Base-by-base conservation (phyloP, 1,139 yeast genomes). In the Taphrina sp. region DNA sequence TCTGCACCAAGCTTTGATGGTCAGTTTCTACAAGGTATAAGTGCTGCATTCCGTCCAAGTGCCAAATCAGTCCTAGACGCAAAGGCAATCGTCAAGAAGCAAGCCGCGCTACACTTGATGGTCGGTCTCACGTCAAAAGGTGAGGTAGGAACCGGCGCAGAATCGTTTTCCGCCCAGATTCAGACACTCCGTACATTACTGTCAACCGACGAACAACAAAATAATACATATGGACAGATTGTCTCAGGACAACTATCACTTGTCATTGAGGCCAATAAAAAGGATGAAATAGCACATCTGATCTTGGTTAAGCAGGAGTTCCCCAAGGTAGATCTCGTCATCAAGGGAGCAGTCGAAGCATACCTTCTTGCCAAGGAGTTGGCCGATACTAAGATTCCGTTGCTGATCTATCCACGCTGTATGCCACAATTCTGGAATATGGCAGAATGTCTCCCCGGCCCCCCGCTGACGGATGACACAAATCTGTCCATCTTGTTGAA, bases 381-480 rank as follows among this genome's bases (percentile, higher is more conserved):
- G 14, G 52, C 42, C 26, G 34, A 34, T 8, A 42, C 52, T 10
- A 42, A 17, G 3, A 36, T 45, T 17, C 42, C 52, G 23, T 41
- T 45, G n/a, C 23, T 45, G 8, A 35, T 42, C 17, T 20, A 23
- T 5, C 42, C 42, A 8, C 31, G 52, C 7, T 45, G 52, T 22
- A 24, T 35, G 52, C 52, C 52, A 5, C 5, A 24, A 3, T 22
- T 42, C 24, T 45, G 52, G 52, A n/a, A 35, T 12, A 45, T 26
- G 2, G 42, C 42, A 12, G 19, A 22, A 3, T 45, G 52, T 24
- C 22, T 45, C 19, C 42, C 52, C 4, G 52, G 52, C 2, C 52
- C 52, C 7, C 52, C 52, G 19, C 34, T 45, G 52, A 24, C 52
- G 10, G 35, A 23, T 10, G 52, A 45, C 42, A 45, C 52, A n/a